Base-by-base conservation (phyloP, 345 rosid species). In the Ceriops zippeliana region DNA sequence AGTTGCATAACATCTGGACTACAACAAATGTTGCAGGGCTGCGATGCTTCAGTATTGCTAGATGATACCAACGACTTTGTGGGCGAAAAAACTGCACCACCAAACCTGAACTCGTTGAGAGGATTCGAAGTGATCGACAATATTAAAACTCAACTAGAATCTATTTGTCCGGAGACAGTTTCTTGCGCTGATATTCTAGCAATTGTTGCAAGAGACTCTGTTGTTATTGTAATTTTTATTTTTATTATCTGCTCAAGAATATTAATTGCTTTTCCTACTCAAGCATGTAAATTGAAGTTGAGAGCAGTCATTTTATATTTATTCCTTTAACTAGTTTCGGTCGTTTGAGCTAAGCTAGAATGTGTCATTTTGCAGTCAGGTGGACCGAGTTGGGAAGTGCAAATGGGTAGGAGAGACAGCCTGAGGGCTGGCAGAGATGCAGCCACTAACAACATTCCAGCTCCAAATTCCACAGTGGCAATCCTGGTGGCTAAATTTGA, bases 101-200 rank as follows among this genome's bases (percentile, higher is more conserved):
- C 95, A 0, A 91, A 93, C 72, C 73, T 89, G 69, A 93, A 93
- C 56, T 93, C 98, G 1, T 78, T 91, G 4, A 71, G 96, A 66
- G 97, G 98, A 4, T 93, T 93, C 51, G 95, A 91, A 76, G 92
- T 89, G 65, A 83, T 89, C 0, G 95, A 93, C 59, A 68, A 81
- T 0, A 90, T 91, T 10, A 91, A 93, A 71, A 81, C 88, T 15
- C 83, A 82, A 47, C 76, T 93, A 2, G 97, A 91, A 67, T 76
- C 84, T 19, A 83, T 84, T 24, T 93, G 95, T 70, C 96, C 97
- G 26, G 63, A 80, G 58, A 86, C 89, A 0, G 98, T 34, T 93
- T 89, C 98, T 5, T 91, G 97, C 65, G 95, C 93, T n/a, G 96
- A 93, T 70, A 83, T 91, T 71, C 90, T 93, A 10, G 97, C 97